Percentiles rank a stretch among this genome's conserved stretches.
Evolutionary conservation across 345 rosid genomes (phyloP).

Genomic region (rapeseed (Brassica napus)): Da-Ae NC_063446.1:12682501-12683000

Average conservation of each 20-base stretch:
- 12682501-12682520: conserved; percentile 15
- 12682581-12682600: conserved; percentile 37
- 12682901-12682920: conserved; percentile 72
- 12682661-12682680: conserved; percentile 54
- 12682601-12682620: conserved; percentile 39
- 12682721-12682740: conserved; percentile 54
- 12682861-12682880: conserved; percentile 69
- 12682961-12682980: conserved; percentile 91
- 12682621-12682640: conserved; percentile 28
- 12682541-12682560: conserved; percentile 36
- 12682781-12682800: conserved; percentile 8
- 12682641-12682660: conserved; percentile 8
- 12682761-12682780: conserved; percentile 37
- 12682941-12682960: conserved; percentile 61
- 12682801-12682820: background rate
- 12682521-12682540: conserved; percentile 30
- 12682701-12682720: conserved; percentile 63
- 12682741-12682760: conserved; percentile 54
- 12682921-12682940: conserved; percentile 86
- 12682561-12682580: conserved; percentile 37
- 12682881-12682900: conserved; percentile 76
- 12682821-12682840: conserved; percentile 57
- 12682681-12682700: conserved; percentile 50
- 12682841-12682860: conserved; percentile 74
- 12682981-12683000: conserved; percentile 83